Percentiles rank a stretch among this genome's conserved stretches.
These are phyloP conservation scores for Lentinula lateritia DNA, from an alignment of 768 basidiomycete species.

Conservation along the genomic window DNA sequence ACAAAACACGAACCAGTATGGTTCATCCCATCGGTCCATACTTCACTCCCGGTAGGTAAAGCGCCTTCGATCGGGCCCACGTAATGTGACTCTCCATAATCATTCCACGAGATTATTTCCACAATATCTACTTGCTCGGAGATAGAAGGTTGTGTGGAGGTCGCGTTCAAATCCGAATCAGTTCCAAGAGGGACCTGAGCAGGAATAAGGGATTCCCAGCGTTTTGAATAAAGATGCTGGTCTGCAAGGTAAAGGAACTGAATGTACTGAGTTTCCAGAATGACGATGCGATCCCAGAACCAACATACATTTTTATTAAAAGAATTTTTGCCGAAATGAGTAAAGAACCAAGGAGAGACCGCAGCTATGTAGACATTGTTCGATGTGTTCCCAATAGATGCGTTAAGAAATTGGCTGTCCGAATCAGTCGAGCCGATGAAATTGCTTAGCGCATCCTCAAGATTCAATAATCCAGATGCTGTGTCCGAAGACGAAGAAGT, in stretches of 20 bases:
- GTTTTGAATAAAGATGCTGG: constrained; percentile 57
- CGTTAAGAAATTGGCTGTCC: constrained; percentile 51
- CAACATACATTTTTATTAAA: constrained; percentile 70
- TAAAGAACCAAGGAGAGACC: constrained; percentile 76
- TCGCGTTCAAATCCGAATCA: not conserved
- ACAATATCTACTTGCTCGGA: constrained; percentile 49
- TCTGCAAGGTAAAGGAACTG: constrained; percentile 66
- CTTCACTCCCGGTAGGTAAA: constrained; percentile 61
- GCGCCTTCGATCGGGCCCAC: constrained; percentile 71
- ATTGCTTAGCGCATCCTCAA: constrained; percentile 24
- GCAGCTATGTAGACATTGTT: constrained; percentile 38
- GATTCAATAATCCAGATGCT: constrained; percentile 10
- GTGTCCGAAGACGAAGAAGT: constrained; percentile 1
- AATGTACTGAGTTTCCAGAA: not conserved
- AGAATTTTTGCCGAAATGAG: constrained; percentile 61
- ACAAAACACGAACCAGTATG: constrained; percentile 33
- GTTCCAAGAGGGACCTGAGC: constrained; percentile 26
- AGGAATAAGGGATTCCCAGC: constrained; percentile 63
- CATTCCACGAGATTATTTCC: constrained; percentile 66
- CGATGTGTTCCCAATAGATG: constrained; percentile 24
- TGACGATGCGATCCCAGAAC: not conserved
- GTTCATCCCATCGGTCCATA: constrained; percentile 66
- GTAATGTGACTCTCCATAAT: constrained; percentile 77
- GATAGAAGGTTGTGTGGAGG: not conserved
- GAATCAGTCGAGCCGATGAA: constrained; percentile 43